Percentiles rank a stretch among this genome's conserved stretches.
These are phyloP conservation scores for Vitis riparia DNA, from an alignment of 164 flowering plant genomes.

Conservation along the genomic window DNA sequence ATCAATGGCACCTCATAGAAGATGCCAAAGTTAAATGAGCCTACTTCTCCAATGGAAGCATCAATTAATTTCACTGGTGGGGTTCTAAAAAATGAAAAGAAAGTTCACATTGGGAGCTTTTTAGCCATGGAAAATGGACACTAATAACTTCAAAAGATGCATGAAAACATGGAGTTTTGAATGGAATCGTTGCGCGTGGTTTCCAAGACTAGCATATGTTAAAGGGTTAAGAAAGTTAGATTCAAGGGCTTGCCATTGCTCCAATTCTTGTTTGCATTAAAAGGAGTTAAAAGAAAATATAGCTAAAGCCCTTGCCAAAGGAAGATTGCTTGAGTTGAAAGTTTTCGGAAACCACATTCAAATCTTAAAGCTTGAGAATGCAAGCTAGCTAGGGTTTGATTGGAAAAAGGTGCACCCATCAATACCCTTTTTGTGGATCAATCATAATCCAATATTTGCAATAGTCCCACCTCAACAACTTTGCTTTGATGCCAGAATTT, in stretches of 20 bases:
- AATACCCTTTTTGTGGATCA: background rate
- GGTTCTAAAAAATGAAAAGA: too few species aligned
- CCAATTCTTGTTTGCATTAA: conserved; percentile 14
- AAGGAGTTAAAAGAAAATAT: conserved; percentile 21
- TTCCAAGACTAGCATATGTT: conserved; percentile 20
- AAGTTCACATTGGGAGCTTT: too few species aligned
- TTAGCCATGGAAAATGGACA: too few species aligned
- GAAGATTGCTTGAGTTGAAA: conserved; percentile 20
- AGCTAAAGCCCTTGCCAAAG: conserved; percentile 11
- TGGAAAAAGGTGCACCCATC: background rate
- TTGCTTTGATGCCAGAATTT: background rate
- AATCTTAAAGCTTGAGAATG: conserved; percentile 12
- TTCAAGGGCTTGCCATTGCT: background rate
- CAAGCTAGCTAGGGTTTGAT: background rate
- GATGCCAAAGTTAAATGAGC: too few species aligned
- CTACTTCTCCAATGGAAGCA: too few species aligned
- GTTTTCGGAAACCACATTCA: conserved; percentile 25
- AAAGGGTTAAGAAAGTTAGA: conserved; percentile 5
- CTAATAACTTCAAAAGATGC: too few species aligned
- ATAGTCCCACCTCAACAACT: background rate
- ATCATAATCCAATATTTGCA: too few species aligned
- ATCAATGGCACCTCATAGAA: too few species aligned
- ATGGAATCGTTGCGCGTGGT: conserved; percentile 13
- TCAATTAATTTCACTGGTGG: too few species aligned
- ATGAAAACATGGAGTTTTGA: conserved; percentile 4